phyloP scores from a whole-genome alignment of 2,329 filamentous ascomycete genomes.

The Zymoseptoria ardabiliae region DNA sequence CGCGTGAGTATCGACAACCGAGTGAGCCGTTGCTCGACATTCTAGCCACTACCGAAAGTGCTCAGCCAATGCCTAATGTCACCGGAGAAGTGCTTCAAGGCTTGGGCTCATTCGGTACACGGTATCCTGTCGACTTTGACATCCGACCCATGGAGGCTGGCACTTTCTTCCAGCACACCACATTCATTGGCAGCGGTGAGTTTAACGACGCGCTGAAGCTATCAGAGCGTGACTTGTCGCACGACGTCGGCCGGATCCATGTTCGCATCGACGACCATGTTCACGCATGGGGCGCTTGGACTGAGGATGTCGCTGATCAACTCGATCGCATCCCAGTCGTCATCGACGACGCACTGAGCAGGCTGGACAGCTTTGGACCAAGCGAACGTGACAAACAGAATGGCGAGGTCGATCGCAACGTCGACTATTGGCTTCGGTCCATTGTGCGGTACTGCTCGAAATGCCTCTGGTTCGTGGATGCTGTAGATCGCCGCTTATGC shows the following conservation, averaged over 20 bases:
- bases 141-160: conserved; percentile 42
- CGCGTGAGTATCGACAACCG: conserved; percentile 40
- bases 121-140: conserved; percentile 49
- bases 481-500: conserved; percentile 46
- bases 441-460: conserved; percentile 44
- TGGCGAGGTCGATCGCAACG: conserved; percentile 4
- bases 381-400: conserved; percentile 1
- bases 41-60: conserved; percentile 1
- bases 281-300: conserved; percentile 47
- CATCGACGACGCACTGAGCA: conserved; percentile 23
- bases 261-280: conserved; percentile 29
- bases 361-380: conserved; percentile 1
- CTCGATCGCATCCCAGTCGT: conserved; percentile 32
- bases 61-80: background rate
- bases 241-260: conserved; percentile 31
- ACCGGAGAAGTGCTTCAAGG: conserved; percentile 29
- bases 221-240: conserved; percentile 37
- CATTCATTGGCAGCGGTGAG: conserved; percentile 52
- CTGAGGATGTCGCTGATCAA: conserved; percentile 46
- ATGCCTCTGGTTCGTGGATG: conserved; percentile 46
- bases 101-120: conserved; percentile 42
- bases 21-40: conserved; percentile 28
- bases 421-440: conserved; percentile 35
- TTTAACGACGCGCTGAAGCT: conserved; percentile 41
- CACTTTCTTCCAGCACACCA: conserved; percentile 49